These are phyloP conservation scores for Eutrema salsugineum DNA, from an alignment of 441 rosid species.

Conservation along the genomic window DNA sequence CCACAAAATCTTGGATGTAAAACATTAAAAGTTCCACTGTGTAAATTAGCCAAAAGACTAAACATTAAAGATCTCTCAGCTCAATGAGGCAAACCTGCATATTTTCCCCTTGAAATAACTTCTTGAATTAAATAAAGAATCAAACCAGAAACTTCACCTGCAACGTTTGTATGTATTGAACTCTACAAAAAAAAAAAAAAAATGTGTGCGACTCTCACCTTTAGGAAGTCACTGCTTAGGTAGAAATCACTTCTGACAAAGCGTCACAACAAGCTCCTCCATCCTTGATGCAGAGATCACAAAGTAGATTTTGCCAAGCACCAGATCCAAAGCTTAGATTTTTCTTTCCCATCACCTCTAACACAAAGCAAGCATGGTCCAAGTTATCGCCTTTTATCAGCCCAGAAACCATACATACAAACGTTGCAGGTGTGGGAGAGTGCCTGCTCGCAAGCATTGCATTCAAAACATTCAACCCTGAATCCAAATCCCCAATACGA, in stretches of 20 bases:
- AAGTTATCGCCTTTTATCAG: slow-evolving; percentile 49
- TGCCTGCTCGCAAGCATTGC: slow-evolving; percentile 67
- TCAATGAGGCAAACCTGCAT: background rate
- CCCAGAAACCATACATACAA: slow-evolving; percentile 48
- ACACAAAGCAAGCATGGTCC: slow-evolving; percentile 59
- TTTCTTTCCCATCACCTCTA: slow-evolving; percentile 77
- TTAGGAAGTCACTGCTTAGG: background rate
- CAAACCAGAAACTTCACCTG: too few species aligned
- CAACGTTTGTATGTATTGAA: too few species aligned
- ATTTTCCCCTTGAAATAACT: background rate
- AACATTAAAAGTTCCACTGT: background rate
- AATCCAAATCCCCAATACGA: slow-evolving; percentile 56
- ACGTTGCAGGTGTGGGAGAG: slow-evolving; percentile 54
- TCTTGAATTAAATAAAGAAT: background rate
- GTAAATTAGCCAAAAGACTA: background rate
- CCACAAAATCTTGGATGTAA: background rate
- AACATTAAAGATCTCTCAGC: background rate
- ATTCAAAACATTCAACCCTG: slow-evolving; percentile 63
- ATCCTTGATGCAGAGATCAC: slow-evolving; percentile 35
- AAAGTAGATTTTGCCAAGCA: slow-evolving; percentile 55
- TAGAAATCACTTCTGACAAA: slow-evolving; percentile 40
- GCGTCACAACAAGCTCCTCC: slow-evolving; percentile 28
- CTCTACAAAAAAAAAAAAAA: background rate
- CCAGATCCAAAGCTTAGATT: slow-evolving; percentile 42
- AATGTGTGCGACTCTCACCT: slow-evolving; percentile 6